These are phyloP conservation scores for Raffaelea arxii DNA, from an alignment of 2,329 filamentous ascomycete species.

Conservation along the genomic window DNA sequence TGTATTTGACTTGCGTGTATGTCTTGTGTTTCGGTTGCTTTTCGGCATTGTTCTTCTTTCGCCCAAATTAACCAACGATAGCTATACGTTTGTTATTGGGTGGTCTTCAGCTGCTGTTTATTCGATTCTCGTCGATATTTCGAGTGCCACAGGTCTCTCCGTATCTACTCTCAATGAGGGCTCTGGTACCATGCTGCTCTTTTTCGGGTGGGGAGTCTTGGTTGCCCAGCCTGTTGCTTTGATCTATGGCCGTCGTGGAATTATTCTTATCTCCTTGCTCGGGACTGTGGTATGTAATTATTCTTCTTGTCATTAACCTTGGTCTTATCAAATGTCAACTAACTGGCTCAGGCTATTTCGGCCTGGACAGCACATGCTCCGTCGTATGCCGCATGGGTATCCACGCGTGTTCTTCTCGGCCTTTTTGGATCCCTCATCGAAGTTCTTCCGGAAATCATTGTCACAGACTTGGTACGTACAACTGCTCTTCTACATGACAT, in stretches of 20 bases:
- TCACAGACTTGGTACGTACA: not conserved
- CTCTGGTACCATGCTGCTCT: slow-evolving; percentile 34
- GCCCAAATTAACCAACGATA: no score
- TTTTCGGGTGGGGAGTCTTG: slow-evolving; percentile 32
- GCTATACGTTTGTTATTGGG: slow-evolving; percentile 35
- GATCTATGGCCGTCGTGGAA: slow-evolving; percentile 26
- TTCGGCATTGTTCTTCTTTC: no score
- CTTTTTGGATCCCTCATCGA: slow-evolving; percentile 35
- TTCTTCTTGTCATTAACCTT: no score
- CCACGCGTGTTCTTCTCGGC: slow-evolving; percentile 31
- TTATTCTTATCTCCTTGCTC: slow-evolving; percentile 17
- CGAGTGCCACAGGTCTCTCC: slow-evolving; percentile 32
- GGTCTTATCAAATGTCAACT: no score
- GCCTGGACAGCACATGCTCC: slow-evolving; percentile 27
- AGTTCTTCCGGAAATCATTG: slow-evolving; percentile 29
- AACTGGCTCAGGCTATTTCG: no score
- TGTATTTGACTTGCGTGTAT: no score
- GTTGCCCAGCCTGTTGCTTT: slow-evolving; percentile 37
- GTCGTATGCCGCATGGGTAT: slow-evolving; percentile 31
- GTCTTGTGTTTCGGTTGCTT: no score
- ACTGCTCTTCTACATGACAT: slow-evolving; percentile 25
- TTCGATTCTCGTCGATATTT: slow-evolving; percentile 37
- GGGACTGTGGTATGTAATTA: no score
- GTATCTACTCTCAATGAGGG: slow-evolving; percentile 35
- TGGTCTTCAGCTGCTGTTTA: slow-evolving; percentile 35